Base-by-base conservation (phyloP, 192 early-diverging fungal species). In the Paraglomus brasilianum region DNA sequence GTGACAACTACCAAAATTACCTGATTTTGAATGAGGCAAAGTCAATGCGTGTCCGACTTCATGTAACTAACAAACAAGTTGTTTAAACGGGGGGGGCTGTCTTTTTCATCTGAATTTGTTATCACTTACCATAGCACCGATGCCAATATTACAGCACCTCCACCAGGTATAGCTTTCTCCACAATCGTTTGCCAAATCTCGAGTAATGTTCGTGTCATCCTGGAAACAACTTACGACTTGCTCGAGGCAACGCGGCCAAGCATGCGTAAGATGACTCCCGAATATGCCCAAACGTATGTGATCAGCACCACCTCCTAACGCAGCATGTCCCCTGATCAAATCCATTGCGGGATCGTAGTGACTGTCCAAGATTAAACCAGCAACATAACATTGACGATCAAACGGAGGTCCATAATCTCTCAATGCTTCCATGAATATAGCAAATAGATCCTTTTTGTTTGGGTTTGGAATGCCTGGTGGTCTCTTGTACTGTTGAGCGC, bases 1-100 rank as follows among this genome's bases (percentile, higher is more conserved):
- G 30, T 30, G 30, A 30, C 30, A 30, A 3, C 30, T 30, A 30
- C 30, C 30, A 30, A n/a, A 17, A 39, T 74, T 75, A 69, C 74
- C 83, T 4, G 78, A 72, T 0, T 79, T 75, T 2, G 86, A 85
- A 74, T 90, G 89, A 5, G 78, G 72, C 14, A 87, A 72, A 17
- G 86, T 85, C 48, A 85, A 68, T 45, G 81, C 42, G 52, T 90
- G 89, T n/a, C 89, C 89, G 30, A 83, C 83, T 72, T 90, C 88
- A 72, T 90, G 89, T 50, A 90, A 70, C 55, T 50, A 43, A 30
- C 11, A 53, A 39, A 40, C 0, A 56, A 6, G 4, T 4, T 56
- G 19, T 56, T 56, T 24, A 56, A 17, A 22, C 4, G 21, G 11
- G 11, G 11, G 1, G 30, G 30, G 30, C 30, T 30, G 30, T 30